These are phyloP conservation scores for Coleophoma crateriformis DNA, from an alignment of 2,329 filamentous ascomycete species.

Conservation along the genomic window DNA sequence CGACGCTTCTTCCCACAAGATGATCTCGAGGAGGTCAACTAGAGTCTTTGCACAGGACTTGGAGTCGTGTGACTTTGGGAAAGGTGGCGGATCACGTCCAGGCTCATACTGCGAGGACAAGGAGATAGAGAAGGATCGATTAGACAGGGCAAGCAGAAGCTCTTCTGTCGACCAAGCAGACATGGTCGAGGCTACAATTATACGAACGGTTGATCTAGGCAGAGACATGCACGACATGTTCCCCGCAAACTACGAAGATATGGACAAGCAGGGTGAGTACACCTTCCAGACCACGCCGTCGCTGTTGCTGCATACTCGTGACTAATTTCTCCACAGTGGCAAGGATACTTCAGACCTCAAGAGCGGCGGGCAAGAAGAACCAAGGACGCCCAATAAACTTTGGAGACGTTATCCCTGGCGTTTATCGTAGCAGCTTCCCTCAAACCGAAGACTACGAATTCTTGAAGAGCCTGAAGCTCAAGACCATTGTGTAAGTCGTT, in stretches of 20 bases:
- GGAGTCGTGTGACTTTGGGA: slow-evolving; percentile 1
- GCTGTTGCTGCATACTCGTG: not conserved
- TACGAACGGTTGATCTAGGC: slow-evolving; percentile 11
- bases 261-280: slow-evolving; percentile 12
- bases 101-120: slow-evolving; percentile 6
- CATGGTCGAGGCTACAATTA: not conserved
- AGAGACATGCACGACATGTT: slow-evolving; percentile 8
- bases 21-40: slow-evolving; percentile 16
- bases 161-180: slow-evolving; percentile 1
- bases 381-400: slow-evolving; percentile 61
- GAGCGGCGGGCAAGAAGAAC: slow-evolving; percentile 7
- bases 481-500: slow-evolving; percentile 67
- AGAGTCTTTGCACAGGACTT: slow-evolving; percentile 12
- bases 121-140: slow-evolving; percentile 5
- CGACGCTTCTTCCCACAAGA: slow-evolving; percentile 3
- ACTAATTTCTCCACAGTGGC: slow-evolving; percentile 10
- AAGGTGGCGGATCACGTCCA: slow-evolving; percentile 3
- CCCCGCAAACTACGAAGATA: slow-evolving; percentile 9
- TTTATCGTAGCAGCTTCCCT: slow-evolving; percentile 83
- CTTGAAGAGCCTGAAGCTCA: slow-evolving; percentile 61
- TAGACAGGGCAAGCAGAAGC: slow-evolving; percentile 1
- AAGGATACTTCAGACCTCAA: slow-evolving; percentile 8
- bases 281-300: too few species aligned
- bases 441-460: slow-evolving; percentile 64
- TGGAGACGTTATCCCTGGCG: slow-evolving; percentile 63